Evolutionary conservation across 441 rosid species (phyloP).

Genomic region (Gossypium gossypioides): DNA sequence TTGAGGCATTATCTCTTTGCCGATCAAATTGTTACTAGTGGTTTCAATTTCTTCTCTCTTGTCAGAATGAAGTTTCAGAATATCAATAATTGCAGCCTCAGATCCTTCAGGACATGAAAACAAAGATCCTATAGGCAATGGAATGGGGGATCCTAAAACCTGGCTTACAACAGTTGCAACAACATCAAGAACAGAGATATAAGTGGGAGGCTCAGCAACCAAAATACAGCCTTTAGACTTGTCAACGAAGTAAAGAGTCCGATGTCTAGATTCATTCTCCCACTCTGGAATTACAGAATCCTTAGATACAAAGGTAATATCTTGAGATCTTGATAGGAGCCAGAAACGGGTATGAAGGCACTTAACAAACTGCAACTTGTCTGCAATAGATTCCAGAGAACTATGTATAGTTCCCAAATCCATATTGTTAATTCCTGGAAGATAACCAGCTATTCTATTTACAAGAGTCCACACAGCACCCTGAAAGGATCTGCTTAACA

Average conservation of each 20-base stretch:
- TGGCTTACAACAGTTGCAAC: slow-evolving; percentile 75
- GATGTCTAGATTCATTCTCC: slow-evolving; percentile 53
- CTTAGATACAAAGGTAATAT: slow-evolving; percentile 51
- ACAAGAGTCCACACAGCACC: slow-evolving; percentile 61
- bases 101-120: slow-evolving; percentile 75
- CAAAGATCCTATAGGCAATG: slow-evolving; percentile 69
- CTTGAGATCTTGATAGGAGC: slow-evolving; percentile 58
- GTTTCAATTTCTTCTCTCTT: slow-evolving; percentile 44
- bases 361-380: slow-evolving; percentile 69
- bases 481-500: slow-evolving; percentile 51
- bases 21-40: slow-evolving; percentile 39
- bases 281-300: slow-evolving; percentile 58
- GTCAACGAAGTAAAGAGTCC: slow-evolving; percentile 60
- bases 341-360: slow-evolving; percentile 62
- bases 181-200: slow-evolving; percentile 64
- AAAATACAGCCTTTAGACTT: slow-evolving; percentile 45
- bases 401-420: slow-evolving; percentile 37
- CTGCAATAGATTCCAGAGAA: slow-evolving; percentile 50
- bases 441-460: slow-evolving; percentile 27
- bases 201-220: slow-evolving; percentile 79
- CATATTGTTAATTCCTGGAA: slow-evolving; percentile 29
- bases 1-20: slow-evolving; percentile 70
- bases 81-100: slow-evolving; percentile 49
- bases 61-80: slow-evolving; percentile 52
- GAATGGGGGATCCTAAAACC: slow-evolving; percentile 61